Evolutionary conservation across 441 rosid genomes (phyloP).

Genomic region (Geranium incanum): DNA sequence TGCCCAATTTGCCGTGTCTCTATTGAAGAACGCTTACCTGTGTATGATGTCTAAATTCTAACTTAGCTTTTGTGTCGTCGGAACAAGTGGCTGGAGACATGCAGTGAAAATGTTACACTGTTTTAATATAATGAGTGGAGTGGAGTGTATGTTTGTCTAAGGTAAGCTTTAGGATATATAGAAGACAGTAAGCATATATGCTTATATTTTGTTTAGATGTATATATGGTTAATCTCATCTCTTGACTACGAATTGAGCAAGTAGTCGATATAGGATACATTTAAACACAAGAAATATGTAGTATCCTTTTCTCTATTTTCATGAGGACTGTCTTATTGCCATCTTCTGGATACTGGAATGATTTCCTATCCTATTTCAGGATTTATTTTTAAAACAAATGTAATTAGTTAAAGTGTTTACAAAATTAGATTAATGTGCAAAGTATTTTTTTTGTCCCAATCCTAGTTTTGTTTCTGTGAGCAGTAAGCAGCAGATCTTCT

Average conservation of each 20-base stretch:
- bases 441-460: no score
- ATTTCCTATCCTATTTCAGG: no score
- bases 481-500: no score
- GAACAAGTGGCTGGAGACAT: not conserved
- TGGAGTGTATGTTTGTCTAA: not conserved
- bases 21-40: slow-evolving; percentile 70
- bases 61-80: slow-evolving; percentile 17
- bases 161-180: not conserved
- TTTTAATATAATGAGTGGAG: not conserved
- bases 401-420: no score
- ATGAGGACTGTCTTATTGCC: no score
- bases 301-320: no score
- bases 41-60: slow-evolving; percentile 70
- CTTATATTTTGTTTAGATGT: not conserved
- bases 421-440: no score
- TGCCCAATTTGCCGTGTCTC: slow-evolving; percentile 81
- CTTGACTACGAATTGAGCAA: not conserved
- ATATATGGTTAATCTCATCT: not conserved
- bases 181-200: not conserved
- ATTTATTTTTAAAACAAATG: no score
- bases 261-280: no score
- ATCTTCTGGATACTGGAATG: no score
- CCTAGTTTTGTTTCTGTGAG: no score
- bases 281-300: no score
- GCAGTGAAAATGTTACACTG: not conserved